Percentiles rank a stretch among this genome's conserved stretches.
phyloP scores from a whole-genome alignment of 116 monocot genomes.

The Papilionanthe hybrid region DNA sequence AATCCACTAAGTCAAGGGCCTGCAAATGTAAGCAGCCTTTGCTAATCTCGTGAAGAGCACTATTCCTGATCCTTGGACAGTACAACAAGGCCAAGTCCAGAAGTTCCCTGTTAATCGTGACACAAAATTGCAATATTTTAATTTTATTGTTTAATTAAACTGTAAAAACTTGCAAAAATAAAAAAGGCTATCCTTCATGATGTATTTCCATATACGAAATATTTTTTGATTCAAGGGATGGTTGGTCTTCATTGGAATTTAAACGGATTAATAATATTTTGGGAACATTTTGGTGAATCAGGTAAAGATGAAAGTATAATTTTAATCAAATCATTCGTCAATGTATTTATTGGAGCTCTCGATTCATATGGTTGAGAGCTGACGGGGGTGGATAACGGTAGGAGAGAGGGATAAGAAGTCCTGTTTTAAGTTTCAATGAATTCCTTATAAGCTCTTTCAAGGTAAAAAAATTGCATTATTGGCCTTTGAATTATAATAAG shows the following conservation, averaged over 20 bases:
- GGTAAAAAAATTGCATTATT: too few relatives aligned
- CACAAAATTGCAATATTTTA: not conserved
- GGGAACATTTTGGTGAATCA: not conserved
- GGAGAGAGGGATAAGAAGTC: too few relatives aligned
- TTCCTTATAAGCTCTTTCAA: too few relatives aligned
- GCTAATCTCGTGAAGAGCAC: slow-evolving; percentile 75
- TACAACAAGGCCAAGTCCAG: slow-evolving; percentile 68
- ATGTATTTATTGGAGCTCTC: not conserved
- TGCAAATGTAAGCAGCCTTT: slow-evolving; percentile 71
- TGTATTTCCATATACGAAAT: not conserved
- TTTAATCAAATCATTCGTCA: not conserved
- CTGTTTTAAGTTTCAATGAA: too few relatives aligned
- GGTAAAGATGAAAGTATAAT: not conserved
- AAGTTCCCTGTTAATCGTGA: slow-evolving; percentile 44
- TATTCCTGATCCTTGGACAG: slow-evolving; percentile 75
- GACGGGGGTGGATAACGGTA: too few relatives aligned
- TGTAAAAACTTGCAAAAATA: not conserved
- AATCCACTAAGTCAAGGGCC: slow-evolving; percentile 82
- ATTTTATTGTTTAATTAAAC: not conserved
- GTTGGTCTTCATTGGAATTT: not conserved
- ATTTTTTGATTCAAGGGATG: not conserved
- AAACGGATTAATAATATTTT: not conserved
- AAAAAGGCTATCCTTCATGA: not conserved
- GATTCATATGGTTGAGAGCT: not conserved
- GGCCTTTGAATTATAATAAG: too few relatives aligned